phyloP scores from a whole-genome alignment of 2,329 filamentous ascomycete genomes.

The Curvularia sp. region DNA sequence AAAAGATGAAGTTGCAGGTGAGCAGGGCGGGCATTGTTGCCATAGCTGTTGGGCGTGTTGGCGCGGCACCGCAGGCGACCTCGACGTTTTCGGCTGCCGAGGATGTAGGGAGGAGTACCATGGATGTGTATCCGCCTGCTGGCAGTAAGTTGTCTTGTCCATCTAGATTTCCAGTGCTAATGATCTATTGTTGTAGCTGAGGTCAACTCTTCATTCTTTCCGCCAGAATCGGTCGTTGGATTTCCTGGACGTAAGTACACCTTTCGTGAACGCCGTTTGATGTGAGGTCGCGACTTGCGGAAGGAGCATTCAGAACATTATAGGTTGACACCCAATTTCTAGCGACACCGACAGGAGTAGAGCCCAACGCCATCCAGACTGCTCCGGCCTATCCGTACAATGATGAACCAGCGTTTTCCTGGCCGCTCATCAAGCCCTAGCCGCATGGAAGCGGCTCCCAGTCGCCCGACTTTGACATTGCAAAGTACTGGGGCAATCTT shows the following conservation, averaged over 20 bases:
- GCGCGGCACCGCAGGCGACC: slow-evolving; percentile 24
- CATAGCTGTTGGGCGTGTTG: slow-evolving; percentile 14
- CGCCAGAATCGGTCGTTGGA: slow-evolving; percentile 37
- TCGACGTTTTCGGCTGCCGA: slow-evolving; percentile 25
- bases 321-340: background rate
- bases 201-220: slow-evolving; percentile 35
- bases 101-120: slow-evolving; percentile 26
- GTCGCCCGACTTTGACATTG: slow-evolving; percentile 35
- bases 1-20: slow-evolving; percentile 16
- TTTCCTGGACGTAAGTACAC: slow-evolving; percentile 31
- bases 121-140: slow-evolving; percentile 34
- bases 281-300: background rate
- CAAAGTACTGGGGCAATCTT: slow-evolving; percentile 43
- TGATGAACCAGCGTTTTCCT: slow-evolving; percentile 28
- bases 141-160: slow-evolving; percentile 27
- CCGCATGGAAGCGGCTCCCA: slow-evolving; percentile 29
- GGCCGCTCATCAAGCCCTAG: slow-evolving; percentile 33
- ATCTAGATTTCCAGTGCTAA: background rate
- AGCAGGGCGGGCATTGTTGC: slow-evolving; percentile 18
- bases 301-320: background rate
- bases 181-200: slow-evolving; percentile 19
- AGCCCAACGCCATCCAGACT: slow-evolving; percentile 40
- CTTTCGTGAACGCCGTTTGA: background rate
- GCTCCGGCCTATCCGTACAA: slow-evolving; percentile 41
- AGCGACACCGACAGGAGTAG: slow-evolving; percentile 38